Evolutionary conservation across 768 basidiomycete species (phyloP).

Genomic region (Tulasnella sp.): DNA sequence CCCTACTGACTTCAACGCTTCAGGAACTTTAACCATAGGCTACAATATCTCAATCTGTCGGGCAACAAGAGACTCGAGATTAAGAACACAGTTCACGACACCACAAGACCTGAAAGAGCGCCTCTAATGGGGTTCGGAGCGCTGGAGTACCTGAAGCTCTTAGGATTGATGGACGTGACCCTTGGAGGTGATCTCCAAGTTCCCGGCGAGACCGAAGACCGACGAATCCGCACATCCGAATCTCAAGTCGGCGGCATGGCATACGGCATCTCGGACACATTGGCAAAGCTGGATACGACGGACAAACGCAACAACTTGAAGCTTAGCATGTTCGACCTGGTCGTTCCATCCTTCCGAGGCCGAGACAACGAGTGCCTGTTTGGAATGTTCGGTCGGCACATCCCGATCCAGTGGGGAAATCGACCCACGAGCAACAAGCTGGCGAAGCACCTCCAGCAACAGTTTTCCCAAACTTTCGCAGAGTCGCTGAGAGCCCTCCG

Average conservation of each 20-base stretch:
- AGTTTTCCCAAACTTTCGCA: slow-evolving; percentile 62
- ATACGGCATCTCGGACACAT: slow-evolving; percentile 92
- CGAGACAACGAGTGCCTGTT: slow-evolving; percentile 80
- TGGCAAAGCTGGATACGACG: slow-evolving; percentile 55
- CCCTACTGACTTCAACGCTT: not conserved
- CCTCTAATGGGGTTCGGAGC: slow-evolving; percentile 76
- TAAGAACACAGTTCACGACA: slow-evolving; percentile 43
- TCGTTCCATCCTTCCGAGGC: slow-evolving; percentile 77
- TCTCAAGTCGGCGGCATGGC: slow-evolving; percentile 88
- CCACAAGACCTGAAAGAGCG: slow-evolving; percentile 27
- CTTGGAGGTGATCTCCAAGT: slow-evolving; percentile 62
- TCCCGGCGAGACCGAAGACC: slow-evolving; percentile 63
- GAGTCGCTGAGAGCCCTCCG: slow-evolving; percentile 53
- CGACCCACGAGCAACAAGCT: slow-evolving; percentile 53
- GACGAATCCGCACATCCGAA: slow-evolving; percentile 85
- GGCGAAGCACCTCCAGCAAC: slow-evolving; percentile 79
- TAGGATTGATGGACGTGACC: slow-evolving; percentile 96
- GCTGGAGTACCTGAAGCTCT: slow-evolving; percentile 74
- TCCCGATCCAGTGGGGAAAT: slow-evolving; percentile 45
- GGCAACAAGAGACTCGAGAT: slow-evolving; percentile 97
- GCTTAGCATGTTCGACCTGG: slow-evolving; percentile 87
- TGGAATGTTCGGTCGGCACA: slow-evolving; percentile 87
- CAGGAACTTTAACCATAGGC: slow-evolving; percentile 94
- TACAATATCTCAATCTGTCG: slow-evolving; percentile 92
- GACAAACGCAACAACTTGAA: slow-evolving; percentile 80